Conservation (phyloP, 2,329 filamentous ascomycete genomes). For the Trichophyton rubrum region DNA sequence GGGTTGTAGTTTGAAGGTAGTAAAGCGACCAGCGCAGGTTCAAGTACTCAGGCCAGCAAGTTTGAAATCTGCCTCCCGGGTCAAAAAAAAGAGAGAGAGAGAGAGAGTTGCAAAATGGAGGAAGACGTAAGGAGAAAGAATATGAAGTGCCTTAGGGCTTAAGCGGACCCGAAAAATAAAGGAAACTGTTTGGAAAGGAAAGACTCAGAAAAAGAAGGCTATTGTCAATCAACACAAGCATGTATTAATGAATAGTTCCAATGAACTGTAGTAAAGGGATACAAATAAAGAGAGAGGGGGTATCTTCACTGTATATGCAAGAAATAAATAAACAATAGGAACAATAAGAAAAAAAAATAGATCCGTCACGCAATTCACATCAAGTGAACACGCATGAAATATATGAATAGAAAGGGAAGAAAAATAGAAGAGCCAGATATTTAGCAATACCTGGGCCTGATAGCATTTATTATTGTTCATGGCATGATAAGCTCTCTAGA, state of each 20-base stretch:
- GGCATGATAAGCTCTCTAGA: not conserved
- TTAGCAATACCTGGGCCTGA: not conserved
- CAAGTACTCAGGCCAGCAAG: not conserved
- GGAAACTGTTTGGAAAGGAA: not conserved
- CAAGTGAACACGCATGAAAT: not conserved
- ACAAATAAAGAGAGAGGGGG: not conserved
- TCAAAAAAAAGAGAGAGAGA: not conserved
- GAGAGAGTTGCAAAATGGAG: not conserved
- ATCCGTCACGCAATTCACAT: not conserved
- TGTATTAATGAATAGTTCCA: not conserved
- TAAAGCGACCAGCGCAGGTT: constrained; percentile 5
- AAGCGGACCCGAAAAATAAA: not conserved
- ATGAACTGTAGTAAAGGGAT: not conserved
- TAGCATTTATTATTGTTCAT: not conserved
- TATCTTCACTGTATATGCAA: not conserved
- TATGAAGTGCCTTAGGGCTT: not conserved
- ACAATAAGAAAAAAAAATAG: constrained; percentile 1
- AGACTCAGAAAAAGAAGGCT: not conserved
- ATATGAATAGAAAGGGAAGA: not conserved
- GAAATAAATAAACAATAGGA: constrained; percentile 1
- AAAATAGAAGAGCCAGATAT: not conserved
- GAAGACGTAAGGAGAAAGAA: not conserved
- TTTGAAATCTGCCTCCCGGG: not conserved
- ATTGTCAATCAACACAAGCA: not conserved
- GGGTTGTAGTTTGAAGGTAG: not conserved